These are phyloP conservation scores for Lactifluus rugatus DNA, from an alignment of 768 basidiomycete species.

Conservation along the genomic window DNA sequence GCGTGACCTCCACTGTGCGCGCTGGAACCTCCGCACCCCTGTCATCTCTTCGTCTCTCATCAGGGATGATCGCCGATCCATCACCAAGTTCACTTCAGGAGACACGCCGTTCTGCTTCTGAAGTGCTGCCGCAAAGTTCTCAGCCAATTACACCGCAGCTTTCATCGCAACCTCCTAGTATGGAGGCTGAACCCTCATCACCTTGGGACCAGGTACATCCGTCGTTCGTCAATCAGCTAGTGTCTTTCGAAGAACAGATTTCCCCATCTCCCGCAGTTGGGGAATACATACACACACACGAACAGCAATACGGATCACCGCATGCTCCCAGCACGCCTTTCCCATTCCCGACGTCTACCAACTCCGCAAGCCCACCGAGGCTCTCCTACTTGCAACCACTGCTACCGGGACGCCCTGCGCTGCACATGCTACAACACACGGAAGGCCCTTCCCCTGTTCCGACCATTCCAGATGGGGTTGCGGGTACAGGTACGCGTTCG, in stretches of 20 bases:
- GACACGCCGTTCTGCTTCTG: not conserved
- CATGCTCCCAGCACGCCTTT: not conserved
- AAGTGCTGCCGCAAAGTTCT: not conserved
- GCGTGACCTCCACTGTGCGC: conserved; percentile 56
- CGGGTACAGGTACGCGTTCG: not conserved
- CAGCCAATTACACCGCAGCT: not conserved
- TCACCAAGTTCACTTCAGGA: not conserved
- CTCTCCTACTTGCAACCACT: not conserved
- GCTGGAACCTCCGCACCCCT: conserved; percentile 29
- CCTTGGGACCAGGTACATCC: conserved; percentile 25
- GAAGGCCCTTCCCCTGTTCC: not conserved
- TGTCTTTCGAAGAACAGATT: conserved; percentile 26
- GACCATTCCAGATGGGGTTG: not conserved
- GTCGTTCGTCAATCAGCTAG: conserved; percentile 26
- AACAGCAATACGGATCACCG: not conserved
- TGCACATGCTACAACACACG: not conserved
- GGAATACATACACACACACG: conserved; percentile 6
- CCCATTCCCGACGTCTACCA: not conserved
- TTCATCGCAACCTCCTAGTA: not conserved
- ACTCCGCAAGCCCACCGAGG: not conserved
- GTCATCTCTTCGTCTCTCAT: conserved; percentile 19
- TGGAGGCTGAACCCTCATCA: not conserved
- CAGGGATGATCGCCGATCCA: conserved; percentile 8
- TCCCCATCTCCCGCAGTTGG: conserved; percentile 9
- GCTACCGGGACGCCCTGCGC: not conserved